These are phyloP conservation scores for Cryphonectria naterciae DNA, from an alignment of 2,329 filamentous ascomycete genomes.

Conservation along the genomic window DNA sequence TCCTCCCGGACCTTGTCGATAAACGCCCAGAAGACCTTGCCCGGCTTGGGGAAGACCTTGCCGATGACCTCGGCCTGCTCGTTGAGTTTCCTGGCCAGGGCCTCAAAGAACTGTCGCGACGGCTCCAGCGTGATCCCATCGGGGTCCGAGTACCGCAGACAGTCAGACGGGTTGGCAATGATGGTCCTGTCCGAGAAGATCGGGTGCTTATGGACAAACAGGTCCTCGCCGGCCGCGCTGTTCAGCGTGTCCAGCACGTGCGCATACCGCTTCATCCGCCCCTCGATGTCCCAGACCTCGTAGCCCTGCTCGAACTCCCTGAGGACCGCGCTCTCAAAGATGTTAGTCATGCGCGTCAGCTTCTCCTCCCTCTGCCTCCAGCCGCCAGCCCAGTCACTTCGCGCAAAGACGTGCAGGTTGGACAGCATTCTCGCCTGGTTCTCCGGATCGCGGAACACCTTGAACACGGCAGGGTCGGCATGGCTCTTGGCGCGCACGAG, in stretches of 20 bases:
- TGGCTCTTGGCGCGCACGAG: constrained; percentile 72
- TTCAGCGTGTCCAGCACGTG: constrained; percentile 83
- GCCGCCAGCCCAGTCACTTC: constrained; percentile 79
- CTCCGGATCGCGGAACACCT: constrained; percentile 84
- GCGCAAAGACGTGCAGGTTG: constrained; percentile 77
- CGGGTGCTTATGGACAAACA: constrained; percentile 88
- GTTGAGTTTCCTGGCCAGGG: constrained; percentile 74
- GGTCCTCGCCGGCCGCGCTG: constrained; percentile 75
- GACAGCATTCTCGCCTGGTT: constrained; percentile 88
- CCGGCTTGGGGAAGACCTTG: constrained; percentile 75
- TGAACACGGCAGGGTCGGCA: constrained; percentile 82
- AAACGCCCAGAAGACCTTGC: constrained; percentile 75
- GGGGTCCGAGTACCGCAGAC: constrained; percentile 68
- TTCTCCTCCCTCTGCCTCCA: constrained; percentile 73
- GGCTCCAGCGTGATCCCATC: constrained; percentile 79
- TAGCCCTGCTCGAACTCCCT: constrained; percentile 94
- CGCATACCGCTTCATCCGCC: constrained; percentile 86
- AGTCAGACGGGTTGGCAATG: constrained; percentile 77
- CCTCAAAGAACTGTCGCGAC: constrained; percentile 79
- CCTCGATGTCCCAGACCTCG: constrained; percentile 84
- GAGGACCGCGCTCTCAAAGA: constrained; percentile 90
- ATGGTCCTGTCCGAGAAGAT: constrained; percentile 75
- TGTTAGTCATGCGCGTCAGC: constrained; percentile 72
- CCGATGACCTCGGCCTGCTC: constrained; percentile 81
- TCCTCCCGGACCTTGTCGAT: constrained; percentile 84